Conservation (phyloP, 2,329 filamentous ascomycete genomes). For the Colletotrichum paranaense region DNA sequence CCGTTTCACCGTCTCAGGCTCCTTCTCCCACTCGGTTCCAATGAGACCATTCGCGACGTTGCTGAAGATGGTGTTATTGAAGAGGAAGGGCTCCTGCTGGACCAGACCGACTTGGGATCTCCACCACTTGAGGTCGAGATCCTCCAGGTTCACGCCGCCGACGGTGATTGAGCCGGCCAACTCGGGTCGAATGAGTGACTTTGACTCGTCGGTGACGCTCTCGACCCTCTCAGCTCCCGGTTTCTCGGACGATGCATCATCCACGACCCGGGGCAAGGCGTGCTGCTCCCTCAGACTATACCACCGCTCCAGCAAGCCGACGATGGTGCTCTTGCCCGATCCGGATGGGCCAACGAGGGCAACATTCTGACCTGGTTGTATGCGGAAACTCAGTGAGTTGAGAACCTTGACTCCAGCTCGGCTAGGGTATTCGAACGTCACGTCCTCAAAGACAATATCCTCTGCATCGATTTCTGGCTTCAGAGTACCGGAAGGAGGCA, state of each 20-base stretch:
- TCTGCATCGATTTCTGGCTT: conserved; percentile 38
- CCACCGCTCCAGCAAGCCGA: conserved; percentile 54
- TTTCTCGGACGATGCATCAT: not conserved
- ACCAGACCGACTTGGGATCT: conserved; percentile 61
- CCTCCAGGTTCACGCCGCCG: conserved; percentile 36
- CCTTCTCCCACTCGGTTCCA: conserved; percentile 49
- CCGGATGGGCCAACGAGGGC: conserved; percentile 58
- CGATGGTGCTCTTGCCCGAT: conserved; percentile 57
- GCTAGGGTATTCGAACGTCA: conserved; percentile 42
- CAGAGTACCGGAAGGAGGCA: conserved; percentile 37
- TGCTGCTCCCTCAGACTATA: conserved; percentile 43
- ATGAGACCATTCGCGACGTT: conserved; percentile 60
- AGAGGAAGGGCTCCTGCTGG: conserved; percentile 67
- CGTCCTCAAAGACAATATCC: conserved; percentile 37
- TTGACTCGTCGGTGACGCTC: conserved; percentile 8
- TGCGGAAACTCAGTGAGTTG: conserved; percentile 42
- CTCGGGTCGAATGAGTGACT: not conserved
- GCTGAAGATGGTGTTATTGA: conserved; percentile 62
- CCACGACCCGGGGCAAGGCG: conserved; percentile 19
- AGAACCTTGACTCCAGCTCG: conserved; percentile 48
- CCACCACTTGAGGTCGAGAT: conserved; percentile 51
- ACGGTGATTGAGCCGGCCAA: conserved; percentile 32
- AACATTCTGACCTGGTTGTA: conserved; percentile 40
- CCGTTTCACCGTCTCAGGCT: conserved; percentile 51
- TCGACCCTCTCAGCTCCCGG: conserved; percentile 5